Conservation (phyloP, 176 grass and related monocot genomes). For the Lolium perenne region DNA sequence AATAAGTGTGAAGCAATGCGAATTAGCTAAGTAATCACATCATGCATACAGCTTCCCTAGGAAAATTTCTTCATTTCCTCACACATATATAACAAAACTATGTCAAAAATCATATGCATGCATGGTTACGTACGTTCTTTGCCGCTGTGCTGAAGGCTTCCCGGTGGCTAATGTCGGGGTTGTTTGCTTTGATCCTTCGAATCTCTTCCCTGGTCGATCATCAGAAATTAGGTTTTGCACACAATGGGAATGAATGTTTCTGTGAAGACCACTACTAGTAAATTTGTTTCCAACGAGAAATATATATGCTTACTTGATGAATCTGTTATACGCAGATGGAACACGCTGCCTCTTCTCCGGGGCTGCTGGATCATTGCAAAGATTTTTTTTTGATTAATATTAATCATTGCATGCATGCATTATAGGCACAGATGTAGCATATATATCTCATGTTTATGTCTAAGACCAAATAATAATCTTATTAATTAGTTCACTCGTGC, state of each 20-base stretch:
- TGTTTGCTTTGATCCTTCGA: constrained; percentile 89
- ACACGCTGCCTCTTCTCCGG: constrained; percentile 92
- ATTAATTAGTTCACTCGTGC: neutral
- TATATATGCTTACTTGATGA: constrained; percentile 79
- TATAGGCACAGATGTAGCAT: neutral
- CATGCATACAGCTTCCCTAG: no score
- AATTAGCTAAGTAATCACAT: no score
- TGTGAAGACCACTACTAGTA: neutral
- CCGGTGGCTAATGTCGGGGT: constrained; percentile 92
- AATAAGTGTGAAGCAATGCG: neutral
- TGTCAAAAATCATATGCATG: neutral
- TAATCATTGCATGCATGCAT: neutral
- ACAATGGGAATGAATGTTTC: neutral
- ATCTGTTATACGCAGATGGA: constrained; percentile 93
- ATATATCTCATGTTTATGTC: neutral
- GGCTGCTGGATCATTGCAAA: constrained; percentile 47
- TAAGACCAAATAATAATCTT: neutral
- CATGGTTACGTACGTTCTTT: constrained; percentile 80
- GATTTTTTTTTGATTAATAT: neutral
- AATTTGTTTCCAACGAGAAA: neutral
- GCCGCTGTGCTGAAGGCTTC: constrained; percentile 97
- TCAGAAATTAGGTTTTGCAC: neutral
- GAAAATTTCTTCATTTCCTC: no score
- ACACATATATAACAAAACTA: no score
- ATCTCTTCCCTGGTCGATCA: constrained; percentile 70